Evolutionary conservation across 2,329 filamentous ascomycete species (phyloP).

Genomic region (Nemania abortiva): DNA sequence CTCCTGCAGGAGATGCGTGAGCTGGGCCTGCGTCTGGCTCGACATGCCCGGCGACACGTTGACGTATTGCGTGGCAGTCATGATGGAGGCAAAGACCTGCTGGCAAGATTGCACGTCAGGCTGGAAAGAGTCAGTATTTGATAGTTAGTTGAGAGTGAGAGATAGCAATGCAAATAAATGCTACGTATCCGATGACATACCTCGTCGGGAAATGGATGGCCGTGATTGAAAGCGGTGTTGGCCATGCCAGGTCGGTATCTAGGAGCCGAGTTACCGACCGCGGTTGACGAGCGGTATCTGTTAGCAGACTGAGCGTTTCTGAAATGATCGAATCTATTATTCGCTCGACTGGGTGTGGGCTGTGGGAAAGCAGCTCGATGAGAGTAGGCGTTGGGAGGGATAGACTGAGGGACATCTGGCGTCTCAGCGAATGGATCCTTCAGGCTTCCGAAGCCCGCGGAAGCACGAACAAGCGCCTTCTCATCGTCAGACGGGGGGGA

Average conservation of each 20-base stretch:
- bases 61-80: constrained; percentile 42
- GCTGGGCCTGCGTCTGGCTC: constrained; percentile 29
- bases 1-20: constrained; percentile 40
- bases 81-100: constrained; percentile 35
- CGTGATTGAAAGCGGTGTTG: constrained; percentile 14
- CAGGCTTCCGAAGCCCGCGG: constrained; percentile 36
- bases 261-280: constrained; percentile 16
- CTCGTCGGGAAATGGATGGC: constrained; percentile 11
- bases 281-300: constrained; percentile 29
- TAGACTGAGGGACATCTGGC: constrained; percentile 36
- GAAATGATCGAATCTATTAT: constrained; percentile 19
- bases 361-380: constrained; percentile 17
- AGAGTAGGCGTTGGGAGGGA: constrained; percentile 33
- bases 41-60: constrained; percentile 41
- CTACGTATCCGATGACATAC: constrained; percentile 5
- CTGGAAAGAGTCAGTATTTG: constrained; percentile 11
- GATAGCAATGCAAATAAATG: not conserved
- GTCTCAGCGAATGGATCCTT: constrained; percentile 38
- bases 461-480: constrained; percentile 43
- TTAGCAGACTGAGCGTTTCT: constrained; percentile 6
- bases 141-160: not conserved
- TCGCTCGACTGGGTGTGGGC: constrained; percentile 30
- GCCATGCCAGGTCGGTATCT: constrained; percentile 20
- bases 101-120: constrained; percentile 21
- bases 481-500: constrained; percentile 42